phyloP scores from a whole-genome alignment of 441 rosid genomes.

The Erodium moschatum region DNA sequence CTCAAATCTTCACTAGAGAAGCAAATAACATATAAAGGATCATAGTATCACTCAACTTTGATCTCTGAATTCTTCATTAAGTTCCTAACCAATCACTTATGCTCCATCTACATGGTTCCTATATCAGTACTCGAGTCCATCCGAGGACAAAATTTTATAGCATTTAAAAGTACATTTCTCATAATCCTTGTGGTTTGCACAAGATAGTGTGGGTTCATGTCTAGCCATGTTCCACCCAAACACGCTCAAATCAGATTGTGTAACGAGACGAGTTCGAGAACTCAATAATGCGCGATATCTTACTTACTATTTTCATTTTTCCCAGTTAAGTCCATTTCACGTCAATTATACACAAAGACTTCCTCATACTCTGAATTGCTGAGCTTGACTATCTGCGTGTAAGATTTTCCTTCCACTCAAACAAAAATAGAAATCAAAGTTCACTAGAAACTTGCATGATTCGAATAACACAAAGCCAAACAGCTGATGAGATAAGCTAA shows the following conservation, averaged over 20 bases:
- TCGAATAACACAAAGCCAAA: not conserved
- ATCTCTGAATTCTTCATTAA: not conserved
- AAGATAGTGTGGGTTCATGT: not conserved
- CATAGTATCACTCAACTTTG: not conserved
- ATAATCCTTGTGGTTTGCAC: not conserved
- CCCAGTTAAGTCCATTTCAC: too few species aligned
- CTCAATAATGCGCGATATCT: not conserved
- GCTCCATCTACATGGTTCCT: not conserved
- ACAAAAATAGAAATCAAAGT: too few species aligned
- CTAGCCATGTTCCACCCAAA: not conserved
- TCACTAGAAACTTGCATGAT: not conserved
- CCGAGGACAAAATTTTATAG: not conserved
- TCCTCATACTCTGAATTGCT: too few species aligned
- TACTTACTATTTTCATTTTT: not conserved
- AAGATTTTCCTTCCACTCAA: too few species aligned
- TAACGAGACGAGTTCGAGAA: not conserved
- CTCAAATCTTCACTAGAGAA: not conserved
- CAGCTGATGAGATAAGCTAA: not conserved
- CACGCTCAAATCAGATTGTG: not conserved
- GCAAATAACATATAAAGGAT: not conserved
- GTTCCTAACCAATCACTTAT: not conserved
- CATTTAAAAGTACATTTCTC: not conserved
- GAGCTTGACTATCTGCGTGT: too few species aligned
- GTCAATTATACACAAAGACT: too few species aligned
- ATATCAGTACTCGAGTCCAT: not conserved